Percentiles rank a stretch among this genome's conserved stretches.
phyloP scores from a whole-genome alignment of 768 basidiomycete species.

The Rhizopogon rudus region DNA sequence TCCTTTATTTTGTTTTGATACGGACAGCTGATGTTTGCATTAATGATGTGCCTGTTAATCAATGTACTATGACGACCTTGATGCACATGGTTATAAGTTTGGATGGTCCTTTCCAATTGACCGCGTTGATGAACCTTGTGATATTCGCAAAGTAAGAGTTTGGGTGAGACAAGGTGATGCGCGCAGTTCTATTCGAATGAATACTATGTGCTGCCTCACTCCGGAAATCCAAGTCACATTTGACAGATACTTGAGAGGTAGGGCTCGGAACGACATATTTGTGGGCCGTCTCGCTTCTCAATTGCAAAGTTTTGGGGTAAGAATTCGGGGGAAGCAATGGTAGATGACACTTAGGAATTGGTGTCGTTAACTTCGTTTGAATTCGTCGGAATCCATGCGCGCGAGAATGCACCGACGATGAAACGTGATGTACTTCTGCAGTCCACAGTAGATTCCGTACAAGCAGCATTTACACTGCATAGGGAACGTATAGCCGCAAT shows the following conservation, averaged over 20 bases:
- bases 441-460: neutral
- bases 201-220: neutral
- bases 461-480: too few species aligned
- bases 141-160: neutral
- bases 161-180: neutral
- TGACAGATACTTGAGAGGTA: too few species aligned
- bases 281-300: too few species aligned
- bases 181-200: neutral
- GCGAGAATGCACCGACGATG: neutral
- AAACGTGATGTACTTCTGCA: neutral
- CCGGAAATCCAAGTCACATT: neutral
- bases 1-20: neutral
- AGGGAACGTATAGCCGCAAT: neutral
- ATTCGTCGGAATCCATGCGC: neutral
- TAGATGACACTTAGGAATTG: neutral
- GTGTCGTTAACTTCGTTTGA: neutral
- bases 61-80: neutral
- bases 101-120: neutral
- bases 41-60: neutral
- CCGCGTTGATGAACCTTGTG: neutral
- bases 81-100: neutral
- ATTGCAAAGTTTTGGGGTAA: too few species aligned
- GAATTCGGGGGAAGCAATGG: neutral
- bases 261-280: too few species aligned
- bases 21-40: neutral